These are phyloP conservation scores for Starmerella sp. DNA, from an alignment of 805 yeast genomes.

Conservation along the genomic window DNA sequence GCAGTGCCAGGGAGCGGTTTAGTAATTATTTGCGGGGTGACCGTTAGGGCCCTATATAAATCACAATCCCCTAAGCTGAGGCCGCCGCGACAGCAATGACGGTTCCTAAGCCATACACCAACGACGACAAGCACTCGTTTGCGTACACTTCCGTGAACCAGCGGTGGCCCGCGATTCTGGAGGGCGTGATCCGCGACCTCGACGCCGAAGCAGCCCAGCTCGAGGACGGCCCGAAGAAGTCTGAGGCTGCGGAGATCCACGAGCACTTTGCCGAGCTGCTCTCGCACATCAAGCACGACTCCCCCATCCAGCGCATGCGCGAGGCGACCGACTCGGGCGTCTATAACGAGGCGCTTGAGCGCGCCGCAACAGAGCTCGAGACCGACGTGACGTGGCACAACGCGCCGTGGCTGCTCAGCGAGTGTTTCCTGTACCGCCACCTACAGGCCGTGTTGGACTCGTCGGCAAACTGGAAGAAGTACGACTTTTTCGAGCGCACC, in stretches of 20 bases:
- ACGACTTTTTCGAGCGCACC: conserved; percentile 62
- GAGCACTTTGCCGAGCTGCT: conserved; percentile 36
- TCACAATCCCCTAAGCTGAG: background rate
- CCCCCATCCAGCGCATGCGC: conserved; percentile 37
- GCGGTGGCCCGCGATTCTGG: conserved; percentile 81
- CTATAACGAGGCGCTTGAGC: conserved; percentile 37
- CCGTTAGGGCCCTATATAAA: background rate
- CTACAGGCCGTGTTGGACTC: conserved; percentile 26
- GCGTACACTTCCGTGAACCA: conserved; percentile 66
- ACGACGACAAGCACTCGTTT: conserved; percentile 55
- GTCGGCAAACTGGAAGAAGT: conserved; percentile 38
- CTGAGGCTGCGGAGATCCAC: conserved; percentile 41
- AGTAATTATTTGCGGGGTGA: conserved; percentile 3
- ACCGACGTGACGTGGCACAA: conserved; percentile 49
- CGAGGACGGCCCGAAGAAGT: conserved; percentile 24
- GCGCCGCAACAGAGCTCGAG: conserved; percentile 27
- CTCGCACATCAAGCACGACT: conserved; percentile 30
- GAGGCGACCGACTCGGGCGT: conserved; percentile 37
- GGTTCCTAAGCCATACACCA: conserved; percentile 17
- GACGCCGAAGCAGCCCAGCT: conserved; percentile 27
- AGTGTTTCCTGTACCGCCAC: conserved; percentile 68
- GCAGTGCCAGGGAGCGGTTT: background rate
- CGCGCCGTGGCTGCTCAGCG: conserved; percentile 86
- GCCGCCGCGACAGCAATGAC: background rate
- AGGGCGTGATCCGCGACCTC: conserved; percentile 57